Percentiles rank a stretch among this genome's conserved stretches.
These are phyloP conservation scores for Penicillium thymicola DNA, from an alignment of 2,329 filamentous ascomycete genomes.

Conservation along the genomic window DNA sequence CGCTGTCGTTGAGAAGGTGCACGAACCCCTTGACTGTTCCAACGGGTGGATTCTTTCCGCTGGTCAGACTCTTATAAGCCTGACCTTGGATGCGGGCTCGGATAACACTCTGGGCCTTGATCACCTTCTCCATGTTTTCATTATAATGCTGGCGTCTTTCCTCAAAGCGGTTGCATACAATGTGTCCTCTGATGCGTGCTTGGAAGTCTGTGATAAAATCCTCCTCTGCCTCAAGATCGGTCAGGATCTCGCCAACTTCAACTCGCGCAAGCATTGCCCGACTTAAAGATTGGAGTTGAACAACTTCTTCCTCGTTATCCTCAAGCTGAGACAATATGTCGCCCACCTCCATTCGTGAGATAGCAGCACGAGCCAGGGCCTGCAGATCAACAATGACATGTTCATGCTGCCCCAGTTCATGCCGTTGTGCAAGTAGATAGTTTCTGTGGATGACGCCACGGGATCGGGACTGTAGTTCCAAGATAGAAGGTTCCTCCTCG, in stretches of 20 bases:
- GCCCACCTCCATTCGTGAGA: slow-evolving; percentile 41
- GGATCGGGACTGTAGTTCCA: slow-evolving; percentile 52
- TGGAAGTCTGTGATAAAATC: slow-evolving; percentile 73
- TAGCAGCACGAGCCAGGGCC: slow-evolving; percentile 40
- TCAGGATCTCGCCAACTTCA: slow-evolving; percentile 69
- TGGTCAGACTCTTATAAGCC: slow-evolving; percentile 95
- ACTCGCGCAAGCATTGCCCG: slow-evolving; percentile 76
- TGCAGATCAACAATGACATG: slow-evolving; percentile 37
- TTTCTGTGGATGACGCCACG: slow-evolving; percentile 42
- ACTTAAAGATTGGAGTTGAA: slow-evolving; percentile 69
- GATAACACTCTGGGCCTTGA: slow-evolving; percentile 97
- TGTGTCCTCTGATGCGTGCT: slow-evolving; percentile 66
- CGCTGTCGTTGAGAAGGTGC: slow-evolving; percentile 93
- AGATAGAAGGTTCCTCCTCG: slow-evolving; percentile 43
- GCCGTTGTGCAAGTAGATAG: slow-evolving; percentile 29
- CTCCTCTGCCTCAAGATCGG: slow-evolving; percentile 78
- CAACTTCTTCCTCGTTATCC: slow-evolving; percentile 63
- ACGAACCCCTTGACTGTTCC: slow-evolving; percentile 98
- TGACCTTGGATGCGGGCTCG: slow-evolving; percentile 93
- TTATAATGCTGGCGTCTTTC: slow-evolving; percentile 87
- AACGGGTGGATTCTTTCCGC: slow-evolving; percentile 93
- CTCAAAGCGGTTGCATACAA: slow-evolving; percentile 71
- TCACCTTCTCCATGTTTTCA: slow-evolving; percentile 97
- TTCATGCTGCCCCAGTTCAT: slow-evolving; percentile 32
- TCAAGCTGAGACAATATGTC: slow-evolving; percentile 66